phyloP scores from a whole-genome alignment of 306 rosid species.

The Corylus avellana region DNA sequence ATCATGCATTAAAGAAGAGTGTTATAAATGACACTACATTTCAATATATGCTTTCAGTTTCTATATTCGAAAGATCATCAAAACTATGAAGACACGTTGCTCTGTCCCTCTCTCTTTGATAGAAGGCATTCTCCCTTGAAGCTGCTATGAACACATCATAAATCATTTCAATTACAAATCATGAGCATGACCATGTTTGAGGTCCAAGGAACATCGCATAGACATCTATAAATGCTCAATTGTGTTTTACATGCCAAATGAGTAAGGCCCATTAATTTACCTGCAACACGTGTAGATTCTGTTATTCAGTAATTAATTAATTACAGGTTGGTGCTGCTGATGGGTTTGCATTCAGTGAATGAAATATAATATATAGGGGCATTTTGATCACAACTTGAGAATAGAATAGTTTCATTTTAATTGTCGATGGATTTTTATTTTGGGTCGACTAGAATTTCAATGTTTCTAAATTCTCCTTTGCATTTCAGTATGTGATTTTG shows the following conservation, averaged over 20 bases:
- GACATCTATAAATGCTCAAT: neutral
- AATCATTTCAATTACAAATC: neutral
- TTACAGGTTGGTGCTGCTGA: neutral
- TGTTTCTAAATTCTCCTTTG: neutral
- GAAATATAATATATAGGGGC: neutral
- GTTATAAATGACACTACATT: neutral
- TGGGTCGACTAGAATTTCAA: neutral
- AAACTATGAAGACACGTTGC: neutral
- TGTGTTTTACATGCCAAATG: neutral
- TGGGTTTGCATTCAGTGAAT: neutral
- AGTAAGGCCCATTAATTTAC: neutral
- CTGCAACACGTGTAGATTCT: neutral
- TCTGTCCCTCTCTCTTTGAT: neutral
- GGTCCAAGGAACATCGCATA: neutral
- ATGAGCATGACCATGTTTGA: neutral
- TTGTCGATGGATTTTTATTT: neutral
- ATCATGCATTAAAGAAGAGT: neutral
- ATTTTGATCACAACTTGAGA: neutral
- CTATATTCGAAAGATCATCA: neutral
- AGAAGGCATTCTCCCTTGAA: neutral
- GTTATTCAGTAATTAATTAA: neutral
- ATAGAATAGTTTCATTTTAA: neutral
- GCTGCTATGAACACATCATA: neutral
- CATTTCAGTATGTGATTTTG: slow-evolving; percentile 8
- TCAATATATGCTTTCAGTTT: neutral